A percentile compares a stretch with the other conserved stretches of the same genome.
These are phyloP conservation scores for Mycena citricolor DNA, from an alignment of 1,284 basidiomycete genomes.

Conservation along the genomic window DNA sequence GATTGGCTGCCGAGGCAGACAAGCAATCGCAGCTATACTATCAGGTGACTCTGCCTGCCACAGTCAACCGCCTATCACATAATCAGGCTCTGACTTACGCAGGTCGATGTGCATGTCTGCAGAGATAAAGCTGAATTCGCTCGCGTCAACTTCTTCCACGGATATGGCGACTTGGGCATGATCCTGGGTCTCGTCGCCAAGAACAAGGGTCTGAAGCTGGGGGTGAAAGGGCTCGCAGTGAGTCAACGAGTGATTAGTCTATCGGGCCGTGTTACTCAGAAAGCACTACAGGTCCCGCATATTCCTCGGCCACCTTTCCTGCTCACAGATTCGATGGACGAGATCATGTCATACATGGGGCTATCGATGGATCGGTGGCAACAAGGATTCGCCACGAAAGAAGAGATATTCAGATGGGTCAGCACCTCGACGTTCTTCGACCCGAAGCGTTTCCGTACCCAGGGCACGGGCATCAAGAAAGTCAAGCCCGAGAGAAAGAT, in stretches of 20 bases:
- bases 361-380: slow-evolving; percentile 51
- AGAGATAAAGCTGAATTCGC: slow-evolving; percentile 47
- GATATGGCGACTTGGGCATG: slow-evolving; percentile 70
- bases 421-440: slow-evolving; percentile 52
- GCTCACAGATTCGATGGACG: slow-evolving; percentile 43
- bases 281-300: slow-evolving; percentile 41
- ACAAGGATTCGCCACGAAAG: slow-evolving; percentile 52
- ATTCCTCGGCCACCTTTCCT: slow-evolving; percentile 41
- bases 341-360: slow-evolving; percentile 55
- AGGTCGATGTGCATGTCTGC: slow-evolving; percentile 67
- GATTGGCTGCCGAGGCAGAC: slow-evolving; percentile 26
- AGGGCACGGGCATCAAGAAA: slow-evolving; percentile 40
- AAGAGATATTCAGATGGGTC: slow-evolving; percentile 58
- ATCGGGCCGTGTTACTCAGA: too few relatives aligned
- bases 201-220: slow-evolving; percentile 49
- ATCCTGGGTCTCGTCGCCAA: slow-evolving; percentile 56
- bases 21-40: slow-evolving; percentile 36
- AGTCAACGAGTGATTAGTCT: too few relatives aligned
- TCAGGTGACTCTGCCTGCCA: slow-evolving; percentile 32
- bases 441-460: slow-evolving; percentile 34
- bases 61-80: too few relatives aligned
- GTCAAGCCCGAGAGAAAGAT: slow-evolving; percentile 51
- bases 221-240: slow-evolving; percentile 60
- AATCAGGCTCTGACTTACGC: too few relatives aligned
- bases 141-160: slow-evolving; percentile 51